phyloP scores from a whole-genome alignment of 768 basidiomycete genomes.

The Dacryopinax spathularia region DNA sequence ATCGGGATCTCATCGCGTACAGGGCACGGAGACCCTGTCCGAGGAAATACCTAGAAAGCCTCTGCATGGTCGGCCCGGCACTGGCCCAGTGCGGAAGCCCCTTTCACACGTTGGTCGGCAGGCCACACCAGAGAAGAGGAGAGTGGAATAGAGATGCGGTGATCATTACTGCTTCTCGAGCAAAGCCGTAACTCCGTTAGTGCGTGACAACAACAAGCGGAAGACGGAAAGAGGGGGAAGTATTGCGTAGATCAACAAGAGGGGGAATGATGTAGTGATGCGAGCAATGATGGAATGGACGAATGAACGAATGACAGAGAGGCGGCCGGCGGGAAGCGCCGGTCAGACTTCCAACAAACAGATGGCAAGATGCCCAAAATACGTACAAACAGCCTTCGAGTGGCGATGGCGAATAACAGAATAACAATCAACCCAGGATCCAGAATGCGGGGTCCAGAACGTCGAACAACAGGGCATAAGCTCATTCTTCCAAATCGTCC shows the following conservation, averaged over 20 bases:
- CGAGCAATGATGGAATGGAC: not conserved
- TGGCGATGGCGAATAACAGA: too few relatives aligned
- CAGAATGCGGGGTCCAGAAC: too few relatives aligned
- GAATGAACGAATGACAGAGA: not conserved
- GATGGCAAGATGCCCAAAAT: not conserved
- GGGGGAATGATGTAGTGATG: not conserved
- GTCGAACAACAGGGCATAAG: not conserved
- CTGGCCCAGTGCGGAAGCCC: too few relatives aligned
- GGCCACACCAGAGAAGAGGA: not conserved
- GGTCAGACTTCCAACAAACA: too few relatives aligned
- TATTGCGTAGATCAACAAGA: not conserved
- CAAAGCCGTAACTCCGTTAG: not conserved
- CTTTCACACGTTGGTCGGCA: too few relatives aligned
- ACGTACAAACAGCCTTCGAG: not conserved
- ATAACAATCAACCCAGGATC: too few relatives aligned
- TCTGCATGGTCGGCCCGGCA: not conserved
- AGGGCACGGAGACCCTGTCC: not conserved
- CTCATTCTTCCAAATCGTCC: conserved; percentile 1
- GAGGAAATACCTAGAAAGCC: not conserved
- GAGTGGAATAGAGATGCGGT: not conserved
- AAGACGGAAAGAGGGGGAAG: too few relatives aligned
- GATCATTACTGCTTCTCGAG: not conserved
- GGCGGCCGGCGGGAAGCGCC: not conserved
- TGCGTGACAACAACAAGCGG: not conserved
- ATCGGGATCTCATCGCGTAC: too few relatives aligned